These are phyloP conservation scores for Staphylotrichum longicolle DNA, from an alignment of 495 filamentous ascomycete genomes.

Conservation along the genomic window DNA sequence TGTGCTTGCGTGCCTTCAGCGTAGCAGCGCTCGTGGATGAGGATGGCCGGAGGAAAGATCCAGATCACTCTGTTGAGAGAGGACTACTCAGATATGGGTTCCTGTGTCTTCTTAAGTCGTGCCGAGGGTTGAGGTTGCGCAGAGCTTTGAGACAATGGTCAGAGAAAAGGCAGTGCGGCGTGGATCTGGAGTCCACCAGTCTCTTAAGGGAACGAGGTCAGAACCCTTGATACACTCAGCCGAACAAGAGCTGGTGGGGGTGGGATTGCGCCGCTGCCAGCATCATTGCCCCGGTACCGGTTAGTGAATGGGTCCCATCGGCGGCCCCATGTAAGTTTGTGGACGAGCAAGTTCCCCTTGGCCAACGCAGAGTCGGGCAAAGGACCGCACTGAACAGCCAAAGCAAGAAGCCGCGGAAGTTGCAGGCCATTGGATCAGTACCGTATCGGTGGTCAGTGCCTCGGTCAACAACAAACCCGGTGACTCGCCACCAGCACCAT, in stretches of 20 bases:
- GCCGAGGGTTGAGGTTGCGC: slow-evolving; percentile 28
- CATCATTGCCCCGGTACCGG: slow-evolving; percentile 19
- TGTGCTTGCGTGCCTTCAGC: slow-evolving; percentile 9
- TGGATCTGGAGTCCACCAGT: slow-evolving; percentile 31
- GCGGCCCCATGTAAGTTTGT: slow-evolving; percentile 31
- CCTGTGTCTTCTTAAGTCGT: slow-evolving; percentile 33
- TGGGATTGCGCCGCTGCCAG: slow-evolving; percentile 28
- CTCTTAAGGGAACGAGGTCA: slow-evolving; percentile 29
- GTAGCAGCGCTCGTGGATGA: slow-evolving; percentile 10
- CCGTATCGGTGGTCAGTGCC: slow-evolving; percentile 17
- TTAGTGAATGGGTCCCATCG: slow-evolving; percentile 13
- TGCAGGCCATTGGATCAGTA: slow-evolving; percentile 29
- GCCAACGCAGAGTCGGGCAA: slow-evolving; percentile 32
- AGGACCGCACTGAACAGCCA: slow-evolving; percentile 35
- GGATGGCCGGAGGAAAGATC: slow-evolving; percentile 9
- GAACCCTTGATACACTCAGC: slow-evolving; percentile 24
- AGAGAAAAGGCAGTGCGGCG: slow-evolving; percentile 32
- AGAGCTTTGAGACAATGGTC: slow-evolving; percentile 38
- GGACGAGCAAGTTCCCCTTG: slow-evolving; percentile 17
- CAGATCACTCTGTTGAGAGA: slow-evolving; percentile 15
- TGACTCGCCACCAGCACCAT: slow-evolving; percentile 19
- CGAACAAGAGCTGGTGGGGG: slow-evolving; percentile 24
- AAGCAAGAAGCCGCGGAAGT: slow-evolving; percentile 38
- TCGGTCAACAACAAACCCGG: slow-evolving; percentile 24
- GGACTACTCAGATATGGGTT: slow-evolving; percentile 22